Evolutionary conservation across 106 monocot species (phyloP), one percentile per base, ranked within the genome.

Genomic region (Dendrobium officinale): DNA sequence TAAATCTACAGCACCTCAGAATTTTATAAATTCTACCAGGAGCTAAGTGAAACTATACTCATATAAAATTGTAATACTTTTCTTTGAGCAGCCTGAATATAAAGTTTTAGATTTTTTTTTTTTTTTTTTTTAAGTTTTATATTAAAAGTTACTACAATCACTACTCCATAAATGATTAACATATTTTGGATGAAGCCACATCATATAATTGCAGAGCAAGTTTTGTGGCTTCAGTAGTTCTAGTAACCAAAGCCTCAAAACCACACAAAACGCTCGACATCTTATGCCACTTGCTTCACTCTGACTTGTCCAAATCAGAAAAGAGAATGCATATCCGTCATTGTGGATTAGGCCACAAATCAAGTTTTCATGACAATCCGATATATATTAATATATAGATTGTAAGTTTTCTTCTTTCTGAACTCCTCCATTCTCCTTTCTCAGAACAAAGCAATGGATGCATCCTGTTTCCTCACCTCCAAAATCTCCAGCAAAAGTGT

Each of bases 401-500:
- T 4, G 5, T n/a, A 5, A 19, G 58, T n/a, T 58, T 58, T 58
- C 18, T 58, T 58, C 18, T 19, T 58, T 58, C 58, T 58, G 58
- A 58, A 58, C 18, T 58, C 16, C 4, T 56, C 45, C 8, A 45
- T 45, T 45, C 45, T 45, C 9, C 19, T 56, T 56, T 6, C 20
- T 19, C 17, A 58, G 58, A 19, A 58, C 5, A 58, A 58, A 76
- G 24, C 75, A 78, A 90, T 90, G 95, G 95, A 95, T 78, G 84
- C 87, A 41, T 90, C 90, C 70, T 88, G 86, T 80, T 92, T 95
- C 82, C 80, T 80, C 45, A 82, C 86, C 75, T 86, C 89, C 64
- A 92, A 92, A 72, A 77, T 85, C 73, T 85, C 86, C 88, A 81
- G 37, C 80, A 91, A 89, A 56, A 82, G 80, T 59, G 6, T 81